Conservation (phyloP, 1,139 yeast species). For the Suhomyces bokatorum region DNA sequence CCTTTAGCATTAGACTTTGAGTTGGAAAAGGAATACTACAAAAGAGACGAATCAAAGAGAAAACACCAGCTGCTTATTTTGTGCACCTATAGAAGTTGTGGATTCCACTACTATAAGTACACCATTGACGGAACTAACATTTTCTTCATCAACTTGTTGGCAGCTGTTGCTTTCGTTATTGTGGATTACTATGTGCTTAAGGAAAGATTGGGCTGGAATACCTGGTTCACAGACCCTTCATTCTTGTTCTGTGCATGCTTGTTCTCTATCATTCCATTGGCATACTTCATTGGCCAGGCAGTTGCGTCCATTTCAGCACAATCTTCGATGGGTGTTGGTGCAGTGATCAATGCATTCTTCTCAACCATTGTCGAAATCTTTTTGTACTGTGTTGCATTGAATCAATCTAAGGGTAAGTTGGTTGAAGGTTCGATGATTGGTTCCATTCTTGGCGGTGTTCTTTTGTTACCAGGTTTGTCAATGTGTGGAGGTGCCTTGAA, state of each 20-base stretch:
- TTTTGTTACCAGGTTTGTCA: constrained; percentile 87
- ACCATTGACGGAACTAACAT: constrained; percentile 96
- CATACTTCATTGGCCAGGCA: constrained; percentile 97
- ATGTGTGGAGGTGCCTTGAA: constrained; percentile 97
- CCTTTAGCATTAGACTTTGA: constrained; percentile 82
- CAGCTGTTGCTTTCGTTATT: constrained; percentile 80
- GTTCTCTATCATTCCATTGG: constrained; percentile 86
- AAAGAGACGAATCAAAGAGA: constrained; percentile 23
- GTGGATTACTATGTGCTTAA: constrained; percentile 70
- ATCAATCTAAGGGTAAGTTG: constrained; percentile 79
- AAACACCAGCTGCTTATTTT: constrained; percentile 47
- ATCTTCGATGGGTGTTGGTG: constrained; percentile 99
- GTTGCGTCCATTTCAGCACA: constrained; percentile 98
- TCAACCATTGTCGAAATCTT: constrained; percentile 94
- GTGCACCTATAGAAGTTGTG: constrained; percentile 93
- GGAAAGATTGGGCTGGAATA: constrained; percentile 47
- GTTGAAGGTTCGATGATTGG: constrained; percentile 99
- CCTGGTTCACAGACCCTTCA: constrained; percentile 59
- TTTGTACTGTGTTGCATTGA: constrained; percentile 86
- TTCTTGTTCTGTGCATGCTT: constrained; percentile 74
- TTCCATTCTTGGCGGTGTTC: constrained; percentile 87
- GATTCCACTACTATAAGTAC: constrained; percentile 89
- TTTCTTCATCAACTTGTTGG: constrained; percentile 80
- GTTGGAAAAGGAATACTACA: constrained; percentile 55
- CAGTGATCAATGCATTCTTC: constrained; percentile 95